Percentiles rank a stretch among this genome's conserved stretches.
Conservation (phyloP, 768 basidiomycete species). For the Suillus variegatus region DNA sequence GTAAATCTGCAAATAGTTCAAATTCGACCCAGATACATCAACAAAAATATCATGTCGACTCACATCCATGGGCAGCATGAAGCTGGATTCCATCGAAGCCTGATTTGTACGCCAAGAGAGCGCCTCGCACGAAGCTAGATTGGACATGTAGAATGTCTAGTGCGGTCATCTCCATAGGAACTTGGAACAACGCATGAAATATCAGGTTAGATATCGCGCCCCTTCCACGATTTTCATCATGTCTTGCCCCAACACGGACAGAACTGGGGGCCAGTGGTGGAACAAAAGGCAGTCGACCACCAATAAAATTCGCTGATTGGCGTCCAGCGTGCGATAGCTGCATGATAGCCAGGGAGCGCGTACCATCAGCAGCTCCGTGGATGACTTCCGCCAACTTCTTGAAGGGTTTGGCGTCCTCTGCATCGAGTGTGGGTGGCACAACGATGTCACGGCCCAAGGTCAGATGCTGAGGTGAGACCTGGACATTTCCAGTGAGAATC, state of each 20-base stretch:
- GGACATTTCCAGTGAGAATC: slow-evolving; percentile 84
- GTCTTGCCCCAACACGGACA: slow-evolving; percentile 44
- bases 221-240: slow-evolving; percentile 10
- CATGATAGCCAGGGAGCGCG: slow-evolving; percentile 58
- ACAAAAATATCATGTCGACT: slow-evolving; percentile 30
- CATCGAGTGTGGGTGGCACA: slow-evolving; percentile 47
- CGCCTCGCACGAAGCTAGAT: slow-evolving; percentile 65
- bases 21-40: background rate
- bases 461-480: slow-evolving; percentile 63
- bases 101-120: slow-evolving; percentile 57
- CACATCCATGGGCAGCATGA: slow-evolving; percentile 86
- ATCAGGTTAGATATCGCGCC: slow-evolving; percentile 19
- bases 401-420: slow-evolving; percentile 52
- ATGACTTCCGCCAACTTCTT: slow-evolving; percentile 50
- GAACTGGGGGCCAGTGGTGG: slow-evolving; percentile 75
- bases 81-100: slow-evolving; percentile 89
- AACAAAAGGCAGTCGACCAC: slow-evolving; percentile 61
- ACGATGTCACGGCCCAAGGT: slow-evolving; percentile 72
- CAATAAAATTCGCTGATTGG: slow-evolving; percentile 75
- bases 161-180: slow-evolving; percentile 57
- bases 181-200: slow-evolving; percentile 57
- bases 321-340: slow-evolving; percentile 85
- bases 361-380: slow-evolving; percentile 32
- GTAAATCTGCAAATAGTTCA: slow-evolving; percentile 53
- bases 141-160: slow-evolving; percentile 64